Evolutionary conservation across 352 stramenopile species (phyloP).

Genomic region (Hyaloperonospora arabidopsidis): DNA sequence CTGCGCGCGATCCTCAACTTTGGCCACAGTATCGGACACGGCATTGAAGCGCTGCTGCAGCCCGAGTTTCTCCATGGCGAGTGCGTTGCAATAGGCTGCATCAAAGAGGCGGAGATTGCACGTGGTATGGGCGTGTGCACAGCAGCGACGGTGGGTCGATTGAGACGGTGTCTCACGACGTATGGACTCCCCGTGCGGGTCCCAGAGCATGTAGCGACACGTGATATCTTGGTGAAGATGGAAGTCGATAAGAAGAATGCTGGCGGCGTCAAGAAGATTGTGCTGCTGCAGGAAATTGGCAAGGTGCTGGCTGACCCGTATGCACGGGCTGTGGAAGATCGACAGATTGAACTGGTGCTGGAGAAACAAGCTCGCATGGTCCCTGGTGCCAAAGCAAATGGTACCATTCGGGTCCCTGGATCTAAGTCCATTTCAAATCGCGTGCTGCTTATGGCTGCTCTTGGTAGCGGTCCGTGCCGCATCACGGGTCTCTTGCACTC

Average conservation of each 20-base stretch:
- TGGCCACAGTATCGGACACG: slow-evolving; percentile 98
- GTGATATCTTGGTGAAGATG: slow-evolving; percentile 75
- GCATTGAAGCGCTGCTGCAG: slow-evolving; percentile 93
- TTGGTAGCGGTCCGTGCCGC: slow-evolving; percentile 79
- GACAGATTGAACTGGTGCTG: slow-evolving; percentile 67
- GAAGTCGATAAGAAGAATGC: slow-evolving; percentile 86
- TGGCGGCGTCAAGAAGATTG: slow-evolving; percentile 73
- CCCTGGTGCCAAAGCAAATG: slow-evolving; percentile 36
- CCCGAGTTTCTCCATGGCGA: slow-evolving; percentile 96
- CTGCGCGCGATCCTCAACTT: slow-evolving; percentile 96
- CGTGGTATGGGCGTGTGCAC: slow-evolving; percentile 66
- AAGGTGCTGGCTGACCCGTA: slow-evolving; percentile 64
- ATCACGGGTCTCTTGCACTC: slow-evolving; percentile 92
- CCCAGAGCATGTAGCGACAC: slow-evolving; percentile 44
- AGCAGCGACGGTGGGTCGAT: slow-evolving; percentile 57
- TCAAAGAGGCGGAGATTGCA: slow-evolving; percentile 93
- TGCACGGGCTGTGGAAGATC: slow-evolving; percentile 56
- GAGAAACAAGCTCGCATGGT: slow-evolving; percentile 69
- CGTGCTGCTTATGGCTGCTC: slow-evolving; percentile 91
- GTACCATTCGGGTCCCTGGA: slow-evolving; percentile 85
- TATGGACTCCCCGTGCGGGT: slow-evolving; percentile 67
- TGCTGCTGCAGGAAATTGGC: slow-evolving; percentile 66
- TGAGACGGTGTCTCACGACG: slow-evolving; percentile 59
- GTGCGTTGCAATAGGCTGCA: slow-evolving; percentile 94
- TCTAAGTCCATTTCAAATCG: slow-evolving; percentile 98